phyloP scores from a whole-genome alignment of 805 yeast genomes.

The Helenozyma baotianmanensis region DNA sequence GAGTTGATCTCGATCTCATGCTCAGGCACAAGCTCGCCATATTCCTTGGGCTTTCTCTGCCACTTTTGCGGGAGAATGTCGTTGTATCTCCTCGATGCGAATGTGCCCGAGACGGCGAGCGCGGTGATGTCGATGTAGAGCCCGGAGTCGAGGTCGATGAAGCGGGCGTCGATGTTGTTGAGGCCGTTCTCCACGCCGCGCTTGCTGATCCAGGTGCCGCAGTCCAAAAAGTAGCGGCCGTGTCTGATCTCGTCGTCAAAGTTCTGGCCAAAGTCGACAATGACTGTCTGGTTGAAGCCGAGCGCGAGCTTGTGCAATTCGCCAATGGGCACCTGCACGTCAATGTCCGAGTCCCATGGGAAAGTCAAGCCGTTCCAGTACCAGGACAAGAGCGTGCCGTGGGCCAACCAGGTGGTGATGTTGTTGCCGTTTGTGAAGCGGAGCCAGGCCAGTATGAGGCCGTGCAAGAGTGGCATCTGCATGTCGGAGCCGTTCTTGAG shows the following conservation, averaged over 20 bases:
- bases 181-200: conserved; percentile 45
- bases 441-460: conserved; percentile 22
- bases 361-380: conserved; percentile 26
- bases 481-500: conserved; percentile 10
- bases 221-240: conserved; percentile 48
- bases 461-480: conserved; percentile 17
- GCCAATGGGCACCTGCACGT: conserved; percentile 24
- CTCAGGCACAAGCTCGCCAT: conserved; percentile 11
- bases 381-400: conserved; percentile 26
- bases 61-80: conserved; percentile 4
- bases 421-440: conserved; percentile 21
- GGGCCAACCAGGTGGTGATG: conserved; percentile 25
- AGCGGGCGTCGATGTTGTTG: conserved; percentile 59
- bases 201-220: conserved; percentile 47
- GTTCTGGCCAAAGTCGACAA: conserved; percentile 26
- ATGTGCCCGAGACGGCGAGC: conserved; percentile 29
- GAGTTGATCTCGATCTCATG: conserved; percentile 20
- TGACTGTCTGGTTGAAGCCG: conserved; percentile 19
- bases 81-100: conserved; percentile 5
- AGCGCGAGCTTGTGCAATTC: conserved; percentile 20
- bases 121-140: conserved; percentile 72
- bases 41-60: conserved; percentile 18
- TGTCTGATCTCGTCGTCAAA: conserved; percentile 38
- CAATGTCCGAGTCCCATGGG: conserved; percentile 28
- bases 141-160: conserved; percentile 70